A percentile compares a stretch with the other conserved stretches of the same genome.
phyloP scores from a whole-genome alignment of 345 rosid species.

The Isatis tinctoria region DNA sequence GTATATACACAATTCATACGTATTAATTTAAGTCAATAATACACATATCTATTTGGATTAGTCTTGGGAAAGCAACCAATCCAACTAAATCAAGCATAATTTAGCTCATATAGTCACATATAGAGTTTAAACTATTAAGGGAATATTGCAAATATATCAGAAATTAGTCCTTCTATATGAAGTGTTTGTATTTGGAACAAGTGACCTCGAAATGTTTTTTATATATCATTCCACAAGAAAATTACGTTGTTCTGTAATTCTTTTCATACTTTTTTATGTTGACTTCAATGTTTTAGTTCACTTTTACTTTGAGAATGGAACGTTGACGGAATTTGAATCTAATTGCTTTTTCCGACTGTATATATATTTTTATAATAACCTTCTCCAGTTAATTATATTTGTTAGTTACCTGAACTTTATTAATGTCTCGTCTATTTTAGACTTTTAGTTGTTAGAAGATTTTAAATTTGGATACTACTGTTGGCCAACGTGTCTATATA shows the following conservation, averaged over 20 bases:
- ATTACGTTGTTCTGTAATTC: neutral
- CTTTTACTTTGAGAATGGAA: conserved; percentile 10
- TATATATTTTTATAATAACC: neutral
- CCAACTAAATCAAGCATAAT: neutral
- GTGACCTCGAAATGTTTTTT: neutral
- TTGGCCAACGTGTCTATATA: neutral
- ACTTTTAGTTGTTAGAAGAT: neutral
- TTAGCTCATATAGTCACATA: neutral
- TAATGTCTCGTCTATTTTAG: neutral
- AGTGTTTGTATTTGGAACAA: neutral
- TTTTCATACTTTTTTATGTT: neutral
- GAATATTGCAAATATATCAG: neutral
- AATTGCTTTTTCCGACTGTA: neutral
- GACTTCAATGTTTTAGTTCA: neutral
- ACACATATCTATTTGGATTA: neutral
- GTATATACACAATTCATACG: neutral
- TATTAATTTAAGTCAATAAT: neutral
- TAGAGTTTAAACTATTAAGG: neutral
- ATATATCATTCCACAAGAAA: neutral
- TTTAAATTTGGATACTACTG: neutral
- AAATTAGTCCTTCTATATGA: neutral
- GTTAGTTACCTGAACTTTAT: neutral
- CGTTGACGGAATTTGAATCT: conserved; percentile 13
- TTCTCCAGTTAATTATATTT: neutral
- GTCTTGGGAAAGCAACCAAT: neutral